Conservation (phyloP, 2,329 filamentous ascomycete genomes). For the Pseudogymnoascus verrucosus region DNA sequence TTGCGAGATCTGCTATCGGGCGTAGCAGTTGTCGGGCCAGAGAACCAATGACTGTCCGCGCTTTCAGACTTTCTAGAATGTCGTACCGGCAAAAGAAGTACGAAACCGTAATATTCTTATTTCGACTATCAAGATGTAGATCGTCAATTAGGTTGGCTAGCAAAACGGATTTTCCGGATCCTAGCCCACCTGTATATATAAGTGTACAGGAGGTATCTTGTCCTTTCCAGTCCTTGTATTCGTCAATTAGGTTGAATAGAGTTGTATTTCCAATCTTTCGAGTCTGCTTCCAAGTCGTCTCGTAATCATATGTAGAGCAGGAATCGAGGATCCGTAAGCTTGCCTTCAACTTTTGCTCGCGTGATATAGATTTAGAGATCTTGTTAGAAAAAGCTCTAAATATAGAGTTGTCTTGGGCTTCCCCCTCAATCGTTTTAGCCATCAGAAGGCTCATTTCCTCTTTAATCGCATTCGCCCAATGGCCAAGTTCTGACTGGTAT, state of each 20-base stretch:
- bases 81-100: conserved; percentile 32
- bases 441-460: conserved; percentile 28
- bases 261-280: conserved; percentile 33
- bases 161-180: conserved; percentile 38
- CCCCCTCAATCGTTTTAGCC: conserved; percentile 20
- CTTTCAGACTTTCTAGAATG: conserved; percentile 23
- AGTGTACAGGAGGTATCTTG: conserved; percentile 25
- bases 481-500: conserved; percentile 29
- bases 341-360: conserved; percentile 15
- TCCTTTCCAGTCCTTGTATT: conserved; percentile 27
- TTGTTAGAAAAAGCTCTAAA: conserved; percentile 21
- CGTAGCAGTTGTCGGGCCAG: conserved; percentile 31
- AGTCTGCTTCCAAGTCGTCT: conserved; percentile 34
- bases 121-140: conserved; percentile 22
- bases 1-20: conserved; percentile 20
- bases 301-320: conserved; percentile 35
- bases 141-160: conserved; percentile 37
- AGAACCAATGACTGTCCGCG: conserved; percentile 27
- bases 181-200: conserved; percentile 33
- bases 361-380: conserved; percentile 15
- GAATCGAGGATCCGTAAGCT: conserved; percentile 28
- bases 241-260: conserved; percentile 17
- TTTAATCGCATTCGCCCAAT: conserved; percentile 31
- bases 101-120: conserved; percentile 15
- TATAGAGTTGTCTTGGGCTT: conserved; percentile 20